phyloP scores from a whole-genome alignment of 495 filamentous ascomycete genomes.

The Penicillium coffeae region DNA sequence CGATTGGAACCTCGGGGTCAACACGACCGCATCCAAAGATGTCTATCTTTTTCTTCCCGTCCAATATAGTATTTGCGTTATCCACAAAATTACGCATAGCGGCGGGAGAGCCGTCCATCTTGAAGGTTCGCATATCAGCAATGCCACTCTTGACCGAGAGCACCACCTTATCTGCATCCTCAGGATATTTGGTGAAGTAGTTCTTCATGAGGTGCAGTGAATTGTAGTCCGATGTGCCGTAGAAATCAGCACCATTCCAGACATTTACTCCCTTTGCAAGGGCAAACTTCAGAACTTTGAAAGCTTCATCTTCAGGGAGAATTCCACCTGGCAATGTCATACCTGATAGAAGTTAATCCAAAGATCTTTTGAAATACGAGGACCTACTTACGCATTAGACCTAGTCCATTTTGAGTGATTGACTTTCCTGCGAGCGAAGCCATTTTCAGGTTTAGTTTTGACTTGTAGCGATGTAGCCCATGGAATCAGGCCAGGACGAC shows the following conservation, averaged over 20 bases:
- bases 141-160: conserved; percentile 62
- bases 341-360: neutral
- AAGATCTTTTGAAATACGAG: neutral
- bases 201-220: conserved; percentile 58
- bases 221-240: conserved; percentile 34
- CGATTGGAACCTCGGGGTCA: conserved; percentile 54
- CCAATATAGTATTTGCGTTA: conserved; percentile 50
- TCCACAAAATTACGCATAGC: conserved; percentile 52
- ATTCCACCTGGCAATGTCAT: conserved; percentile 42
- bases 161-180: conserved; percentile 61
- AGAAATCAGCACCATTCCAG: conserved; percentile 32
- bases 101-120: conserved; percentile 47
- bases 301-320: conserved; percentile 50
- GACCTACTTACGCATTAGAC: conserved; percentile 22
- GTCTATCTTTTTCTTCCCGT: conserved; percentile 62
- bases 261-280: conserved; percentile 55
- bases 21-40: conserved; percentile 67
- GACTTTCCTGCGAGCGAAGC: conserved; percentile 14
- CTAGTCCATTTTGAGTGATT: conserved; percentile 16
- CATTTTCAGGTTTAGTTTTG: conserved; percentile 10
- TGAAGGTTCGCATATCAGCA: conserved; percentile 19
- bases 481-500: too few relatives aligned
- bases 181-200: conserved; percentile 66
- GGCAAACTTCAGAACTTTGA: conserved; percentile 59
- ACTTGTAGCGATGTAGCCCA: too few relatives aligned